Base-by-base conservation (phyloP, 2,329 filamentous ascomycete genomes). In the Atkinsonella hypoxylon region DNA sequence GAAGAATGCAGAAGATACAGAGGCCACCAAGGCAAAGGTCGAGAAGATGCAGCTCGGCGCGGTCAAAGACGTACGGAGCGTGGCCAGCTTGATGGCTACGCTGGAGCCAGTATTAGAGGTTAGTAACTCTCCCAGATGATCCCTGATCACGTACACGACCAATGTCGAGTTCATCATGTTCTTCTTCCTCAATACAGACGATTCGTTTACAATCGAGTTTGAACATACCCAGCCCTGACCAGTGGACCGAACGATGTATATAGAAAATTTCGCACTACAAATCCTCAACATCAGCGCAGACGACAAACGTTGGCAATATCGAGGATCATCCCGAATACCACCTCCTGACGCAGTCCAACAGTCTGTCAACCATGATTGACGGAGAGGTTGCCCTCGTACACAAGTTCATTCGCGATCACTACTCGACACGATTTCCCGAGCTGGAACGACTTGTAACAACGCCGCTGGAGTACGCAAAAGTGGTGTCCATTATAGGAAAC, bases 351-450 rank as follows among this genome's bases (percentile, higher is more conserved):
- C 83, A 93, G 64, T 89, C 89, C 15, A 95, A 95, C 64, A 86
- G 84, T 22, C 77, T 95, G 8, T 95, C 93, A 0, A 94, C 91
- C 6, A 85, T 87, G 55, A 96, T 97, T 58, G 90, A 95, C 58
- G 88, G 87, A 63, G 91, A 97, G 67, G 87, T 97, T 44, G 86
- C 87, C 34, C 78, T 93, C 8, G 87, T 97, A 20, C 93, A 98
- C 75, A 98, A 98, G 70, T 94, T 89, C 67, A 89, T 96, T 53
- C 82, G 91, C 61, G 93, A 98, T 62, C 89, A 96, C 68, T 98
- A 98, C 70, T 95, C 90, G 10, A 78, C 86, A 17, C 82, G 91
- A 54, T 98, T 97, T 61, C 91, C 93, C 0, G 91, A 96, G 67
- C 79, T 98, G 40, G 93, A 98, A 67, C 78, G 78, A 18, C 79